Percentiles rank a stretch among this genome's conserved stretches.
These are phyloP conservation scores for Coccomyxa sp. DNA, from an alignment of 139 green algal species.

Conservation along the genomic window DNA sequence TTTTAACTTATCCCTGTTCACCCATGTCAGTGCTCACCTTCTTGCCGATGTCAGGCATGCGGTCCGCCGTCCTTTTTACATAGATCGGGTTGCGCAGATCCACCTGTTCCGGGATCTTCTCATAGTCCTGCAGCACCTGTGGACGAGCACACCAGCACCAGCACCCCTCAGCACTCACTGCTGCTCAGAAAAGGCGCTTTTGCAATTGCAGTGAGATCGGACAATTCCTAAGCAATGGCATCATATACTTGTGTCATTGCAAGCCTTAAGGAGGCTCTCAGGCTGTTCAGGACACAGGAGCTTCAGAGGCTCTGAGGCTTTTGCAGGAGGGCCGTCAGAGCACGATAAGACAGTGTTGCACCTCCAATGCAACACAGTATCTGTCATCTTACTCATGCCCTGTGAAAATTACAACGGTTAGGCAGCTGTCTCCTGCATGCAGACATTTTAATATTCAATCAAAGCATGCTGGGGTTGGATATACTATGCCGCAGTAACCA, in stretches of 20 bases:
- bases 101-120: neutral
- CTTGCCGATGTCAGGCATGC: constrained; percentile 55
- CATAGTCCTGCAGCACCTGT: constrained; percentile 3
- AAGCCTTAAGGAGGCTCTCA: neutral
- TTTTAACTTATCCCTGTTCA: no score
- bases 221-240: neutral
- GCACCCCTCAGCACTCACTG: neutral
- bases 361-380: no score
- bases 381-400: no score
- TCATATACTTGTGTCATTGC: neutral
- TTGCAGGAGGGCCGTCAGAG: no score
- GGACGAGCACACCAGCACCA: neutral
- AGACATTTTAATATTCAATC: neutral
- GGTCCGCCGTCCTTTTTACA: constrained; percentile 47
- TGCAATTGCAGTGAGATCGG: neutral
- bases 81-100: constrained; percentile 41
- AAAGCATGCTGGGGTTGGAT: neutral
- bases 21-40: constrained; percentile 8
- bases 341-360: no score
- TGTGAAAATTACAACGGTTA: no score
- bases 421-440: neutral
- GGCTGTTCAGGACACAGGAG: no score
- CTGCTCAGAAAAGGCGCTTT: neutral
- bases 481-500: neutral
- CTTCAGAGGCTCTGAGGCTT: no score